These are phyloP conservation scores for Aspergillus heteromorphus DNA, from an alignment of 495 filamentous ascomycete genomes.

Conservation along the genomic window DNA sequence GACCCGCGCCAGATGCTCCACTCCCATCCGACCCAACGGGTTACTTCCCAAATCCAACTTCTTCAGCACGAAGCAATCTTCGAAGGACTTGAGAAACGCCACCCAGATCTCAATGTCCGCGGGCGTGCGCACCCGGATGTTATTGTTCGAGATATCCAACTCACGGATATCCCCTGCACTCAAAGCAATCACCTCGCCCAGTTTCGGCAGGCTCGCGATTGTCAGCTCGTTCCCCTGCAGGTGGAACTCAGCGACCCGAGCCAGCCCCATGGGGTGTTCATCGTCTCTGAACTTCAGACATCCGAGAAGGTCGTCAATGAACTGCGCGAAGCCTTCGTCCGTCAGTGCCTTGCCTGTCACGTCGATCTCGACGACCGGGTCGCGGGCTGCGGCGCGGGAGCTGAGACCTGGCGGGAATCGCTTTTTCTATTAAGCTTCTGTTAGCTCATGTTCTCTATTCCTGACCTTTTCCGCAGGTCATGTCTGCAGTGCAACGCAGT, in stretches of 20 bases:
- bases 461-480: no score
- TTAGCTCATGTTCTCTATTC: not conserved
- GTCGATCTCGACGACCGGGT: conserved; percentile 43
- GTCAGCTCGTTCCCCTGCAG: conserved; percentile 39
- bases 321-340: conserved; percentile 37
- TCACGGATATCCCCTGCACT: conserved; percentile 39
- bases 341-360: conserved; percentile 37
- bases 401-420: conserved; percentile 29
- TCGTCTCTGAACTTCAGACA: conserved; percentile 27
- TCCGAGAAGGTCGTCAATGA: conserved; percentile 34
- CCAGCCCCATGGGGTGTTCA: conserved; percentile 24
- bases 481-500: not conserved
- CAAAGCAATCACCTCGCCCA: conserved; percentile 34
- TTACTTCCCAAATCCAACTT: conserved; percentile 44
- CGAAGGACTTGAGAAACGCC: conserved; percentile 38
- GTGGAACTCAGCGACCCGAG: conserved; percentile 42
- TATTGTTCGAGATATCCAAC: conserved; percentile 44
- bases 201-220: conserved; percentile 26
- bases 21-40: conserved; percentile 29
- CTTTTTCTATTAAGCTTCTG: conserved; percentile 27
- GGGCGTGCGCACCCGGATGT: conserved; percentile 28
- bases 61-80: conserved; percentile 36
- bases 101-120: conserved; percentile 39
- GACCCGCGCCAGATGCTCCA: conserved; percentile 40
- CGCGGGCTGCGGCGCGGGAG: conserved; percentile 30